Evolutionary conservation across 805 yeast species (phyloP), one percentile per base, ranked within the genome.

Genomic region (Brettanomyces custersianus): DNA sequence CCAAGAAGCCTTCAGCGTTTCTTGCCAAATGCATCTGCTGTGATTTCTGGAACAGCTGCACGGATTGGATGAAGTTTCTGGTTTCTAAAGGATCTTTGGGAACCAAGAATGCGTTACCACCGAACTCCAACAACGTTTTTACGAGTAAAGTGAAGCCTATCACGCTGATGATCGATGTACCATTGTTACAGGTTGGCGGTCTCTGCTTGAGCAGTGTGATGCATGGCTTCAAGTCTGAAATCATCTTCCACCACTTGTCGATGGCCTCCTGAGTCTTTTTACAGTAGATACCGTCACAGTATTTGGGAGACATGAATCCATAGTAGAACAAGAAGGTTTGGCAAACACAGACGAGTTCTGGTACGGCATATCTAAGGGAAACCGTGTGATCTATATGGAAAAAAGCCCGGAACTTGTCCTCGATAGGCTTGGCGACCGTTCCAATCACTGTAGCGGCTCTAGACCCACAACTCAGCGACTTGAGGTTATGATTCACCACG

Each of bases 1-100:
- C 54, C 9, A 51, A 34, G 27, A 44, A 44, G 8, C 46, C 49
- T 3, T 46, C 36, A 15, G 23, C 26, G 4, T 36, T 5, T 4
- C 40, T 39, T 15, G 29, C 10, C 10, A 31, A 23, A 23, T 38
- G 39, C n/a, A 43, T 20, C 26, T 46, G 44, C 27, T 47, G 42
- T 6, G 47, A 44, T 50, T 76, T 83, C 55, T 92, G 96, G 54
- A 88, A 90, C 40, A 74, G 79, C 2, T 75, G 74, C 19, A 92
- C 69, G 5, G 86, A 72, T 3, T 68, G 55, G 57, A 76, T 69
- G 47, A 90, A 81, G 33, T 69, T 70, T 36, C 77, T 80, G 35
- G 75, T 77, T 41, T 83, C 90, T 50, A 82, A 77, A 0, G 95
- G 90, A 51, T 92, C 97, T 49, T 85, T 82, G 13, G 77, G 92